Conservation (phyloP, 2,329 filamentous ascomycete species). For the Sclerotinia nivalis region DNA sequence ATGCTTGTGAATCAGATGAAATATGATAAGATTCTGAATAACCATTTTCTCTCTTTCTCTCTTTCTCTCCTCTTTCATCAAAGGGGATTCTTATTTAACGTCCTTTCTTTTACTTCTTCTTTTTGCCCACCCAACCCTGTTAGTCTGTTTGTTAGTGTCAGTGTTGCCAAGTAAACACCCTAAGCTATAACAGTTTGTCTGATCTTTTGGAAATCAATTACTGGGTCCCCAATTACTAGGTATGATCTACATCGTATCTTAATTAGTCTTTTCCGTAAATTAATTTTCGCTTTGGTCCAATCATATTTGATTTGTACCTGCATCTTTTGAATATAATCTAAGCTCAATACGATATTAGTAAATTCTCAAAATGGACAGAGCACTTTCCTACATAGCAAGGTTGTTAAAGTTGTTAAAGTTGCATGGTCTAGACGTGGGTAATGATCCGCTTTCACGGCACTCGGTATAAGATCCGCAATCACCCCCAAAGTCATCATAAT, state of each 20-base stretch:
- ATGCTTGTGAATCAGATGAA: neutral
- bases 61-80: too few relatives aligned
- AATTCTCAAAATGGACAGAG: neutral
- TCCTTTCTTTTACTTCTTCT: neutral
- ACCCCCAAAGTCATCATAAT: neutral
- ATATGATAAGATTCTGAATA: neutral
- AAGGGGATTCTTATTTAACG: neutral
- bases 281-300: neutral
- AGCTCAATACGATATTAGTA: neutral
- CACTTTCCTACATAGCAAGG: neutral
- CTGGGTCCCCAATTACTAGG: too few relatives aligned
- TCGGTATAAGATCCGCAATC: conserved; percentile 14
- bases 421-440: neutral
- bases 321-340: neutral
- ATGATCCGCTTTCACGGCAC: conserved; percentile 8
- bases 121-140: too few relatives aligned
- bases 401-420: neutral
- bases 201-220: neutral
- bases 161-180: neutral
- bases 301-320: neutral
- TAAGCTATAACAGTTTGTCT: neutral
- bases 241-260: neutral
- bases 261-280: neutral
- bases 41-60: neutral
- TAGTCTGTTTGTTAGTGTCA: neutral